Base-by-base conservation (phyloP, 768 basidiomycete genomes). In the Boletus sensibilis region DNA sequence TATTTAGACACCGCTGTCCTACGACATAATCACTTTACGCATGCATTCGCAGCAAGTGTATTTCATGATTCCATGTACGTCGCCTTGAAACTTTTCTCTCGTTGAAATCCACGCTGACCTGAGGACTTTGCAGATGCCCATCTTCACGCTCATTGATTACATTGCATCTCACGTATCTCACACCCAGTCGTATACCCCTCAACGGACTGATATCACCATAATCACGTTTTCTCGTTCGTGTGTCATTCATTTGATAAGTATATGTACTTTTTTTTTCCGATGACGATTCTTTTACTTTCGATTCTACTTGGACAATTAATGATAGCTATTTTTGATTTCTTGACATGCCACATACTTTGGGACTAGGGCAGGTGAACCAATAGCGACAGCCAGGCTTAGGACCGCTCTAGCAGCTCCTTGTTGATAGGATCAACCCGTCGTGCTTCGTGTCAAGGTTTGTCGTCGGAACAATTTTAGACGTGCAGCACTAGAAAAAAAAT, bases 21-120 rank as follows among this genome's bases (percentile, higher is more conserved):
- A 57, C 55, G 68, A 63, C 70, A 55, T 72, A 73, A 72, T 72
- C 56, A 42, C 45, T 46, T 48, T 23, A 54, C 50, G 44, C 60
- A 66, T 54, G 60, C 62, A 62, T 59, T 59, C 60, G 60, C 64
- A 60, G 62, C 57, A 59, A 59, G 52, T 71, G 68, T 68, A 72
- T 59, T 41, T 58, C 66, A 70, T 52, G 68, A 72, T 35, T 50
- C 50, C 59, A 59, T 66, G 60, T 67, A 55, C 39, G 70, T 57
- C 44, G 11, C 31, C 16, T 33, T 31, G 1, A 1, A 1, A 7
- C 40, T 13, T 3, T 35, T 27, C 31, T 48, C 11, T 31, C 29
- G 14, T 39, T 13, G 29, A 47, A 6, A 6, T 8, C 11, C 34
- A n/a, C 9, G 44, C 48, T 61, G 40, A 65, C 50, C 21, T 31